A percentile compares a stretch with the other conserved stretches of the same genome.
Evolutionary conservation across 2,329 filamentous ascomycete species (phyloP).

Genomic region (Colletotrichum magnum): DNA sequence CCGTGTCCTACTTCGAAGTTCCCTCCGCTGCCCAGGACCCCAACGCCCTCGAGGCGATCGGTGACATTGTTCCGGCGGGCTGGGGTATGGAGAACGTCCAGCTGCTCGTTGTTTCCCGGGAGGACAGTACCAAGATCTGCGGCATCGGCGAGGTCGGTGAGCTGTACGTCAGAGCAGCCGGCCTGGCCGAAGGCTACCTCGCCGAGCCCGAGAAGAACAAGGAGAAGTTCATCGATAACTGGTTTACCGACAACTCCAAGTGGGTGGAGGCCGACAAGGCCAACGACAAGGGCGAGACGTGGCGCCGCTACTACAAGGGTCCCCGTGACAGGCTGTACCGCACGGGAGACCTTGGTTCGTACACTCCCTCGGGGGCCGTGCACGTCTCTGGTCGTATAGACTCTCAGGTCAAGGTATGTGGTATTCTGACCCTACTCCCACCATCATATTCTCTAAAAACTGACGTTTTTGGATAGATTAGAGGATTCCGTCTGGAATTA

Average conservation of each 20-base stretch:
- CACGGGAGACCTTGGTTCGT: slow-evolving; percentile 88
- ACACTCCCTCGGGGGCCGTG: slow-evolving; percentile 72
- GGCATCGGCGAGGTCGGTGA: slow-evolving; percentile 87
- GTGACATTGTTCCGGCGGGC: slow-evolving; percentile 84
- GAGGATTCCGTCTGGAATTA: too few relatives aligned
- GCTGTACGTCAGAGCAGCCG: slow-evolving; percentile 85
- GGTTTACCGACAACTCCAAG: slow-evolving; percentile 68
- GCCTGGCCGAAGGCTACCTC: slow-evolving; percentile 77
- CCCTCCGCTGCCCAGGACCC: slow-evolving; percentile 76
- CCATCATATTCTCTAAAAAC: too few relatives aligned
- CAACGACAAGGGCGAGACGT: slow-evolving; percentile 69
- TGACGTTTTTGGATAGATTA: too few relatives aligned
- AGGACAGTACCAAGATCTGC: slow-evolving; percentile 75
- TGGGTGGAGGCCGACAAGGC: slow-evolving; percentile 4
- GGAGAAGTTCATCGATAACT: slow-evolving; percentile 86
- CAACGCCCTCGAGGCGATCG: slow-evolving; percentile 57
- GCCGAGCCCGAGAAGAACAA: slow-evolving; percentile 60
- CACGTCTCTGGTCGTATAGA: slow-evolving; percentile 85
- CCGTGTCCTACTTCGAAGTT: slow-evolving; percentile 83
- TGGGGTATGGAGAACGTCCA: slow-evolving; percentile 92
- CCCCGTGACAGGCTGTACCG: slow-evolving; percentile 89
- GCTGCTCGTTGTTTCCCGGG: slow-evolving; percentile 84
- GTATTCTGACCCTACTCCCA: too few relatives aligned
- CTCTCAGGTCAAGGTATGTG: slow-evolving; percentile 94
- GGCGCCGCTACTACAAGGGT: slow-evolving; percentile 84